phyloP scores from a whole-genome alignment of 345 rosid species.

The Leavenworthia alabamica region DNA sequence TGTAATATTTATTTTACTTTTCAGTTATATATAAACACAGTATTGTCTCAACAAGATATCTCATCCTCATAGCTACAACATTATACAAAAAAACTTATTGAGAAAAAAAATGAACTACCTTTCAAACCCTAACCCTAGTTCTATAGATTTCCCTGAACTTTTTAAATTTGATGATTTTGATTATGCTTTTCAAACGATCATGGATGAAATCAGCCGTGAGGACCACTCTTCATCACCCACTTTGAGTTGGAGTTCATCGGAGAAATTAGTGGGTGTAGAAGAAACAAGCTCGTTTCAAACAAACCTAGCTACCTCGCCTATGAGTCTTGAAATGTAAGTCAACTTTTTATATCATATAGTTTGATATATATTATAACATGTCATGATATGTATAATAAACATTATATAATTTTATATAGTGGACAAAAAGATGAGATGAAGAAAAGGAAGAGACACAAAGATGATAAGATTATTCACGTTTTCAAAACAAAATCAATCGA shows the following conservation, averaged over 20 bases:
- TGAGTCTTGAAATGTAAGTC: constrained; percentile 25
- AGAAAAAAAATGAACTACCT: constrained; percentile 20
- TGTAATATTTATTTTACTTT: neutral
- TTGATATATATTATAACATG: too few relatives aligned
- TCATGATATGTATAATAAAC: neutral
- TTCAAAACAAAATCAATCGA: constrained; percentile 23
- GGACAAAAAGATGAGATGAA: constrained; percentile 17
- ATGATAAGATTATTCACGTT: neutral
- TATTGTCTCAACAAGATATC: constrained; percentile 5
- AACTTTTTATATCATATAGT: neutral
- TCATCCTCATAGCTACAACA: constrained; percentile 11
- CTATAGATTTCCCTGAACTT: constrained; percentile 1
- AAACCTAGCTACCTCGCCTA: constrained; percentile 17
- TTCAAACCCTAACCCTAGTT: constrained; percentile 31
- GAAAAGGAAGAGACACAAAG: constrained; percentile 25
- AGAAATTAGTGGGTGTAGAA: constrained; percentile 14
- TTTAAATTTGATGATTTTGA: constrained; percentile 16
- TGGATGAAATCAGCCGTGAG: constrained; percentile 19
- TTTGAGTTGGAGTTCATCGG: constrained; percentile 27
- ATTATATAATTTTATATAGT: constrained; percentile 14
- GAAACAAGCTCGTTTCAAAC: constrained; percentile 22
- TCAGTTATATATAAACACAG: constrained; percentile 21
- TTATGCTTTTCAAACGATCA: constrained; percentile 11
- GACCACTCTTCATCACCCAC: constrained; percentile 15
- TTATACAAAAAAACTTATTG: neutral